Percentiles rank a stretch among this genome's conserved stretches.
These are phyloP conservation scores for Nothopassalora personata DNA, from an alignment of 2,329 filamentous ascomycete species.

Conservation along the genomic window DNA sequence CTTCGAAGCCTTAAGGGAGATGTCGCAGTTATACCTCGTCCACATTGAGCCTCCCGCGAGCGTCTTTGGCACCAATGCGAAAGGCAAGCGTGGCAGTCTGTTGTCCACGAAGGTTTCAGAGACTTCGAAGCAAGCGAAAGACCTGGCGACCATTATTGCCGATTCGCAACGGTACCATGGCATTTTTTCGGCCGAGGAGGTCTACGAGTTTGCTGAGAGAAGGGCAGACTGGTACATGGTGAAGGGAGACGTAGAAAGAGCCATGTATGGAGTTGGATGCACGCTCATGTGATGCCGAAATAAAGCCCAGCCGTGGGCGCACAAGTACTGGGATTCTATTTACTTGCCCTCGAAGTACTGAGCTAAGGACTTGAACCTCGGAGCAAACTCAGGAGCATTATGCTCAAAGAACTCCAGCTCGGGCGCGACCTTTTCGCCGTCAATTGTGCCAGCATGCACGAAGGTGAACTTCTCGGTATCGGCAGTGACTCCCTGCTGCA, in stretches of 20 bases:
- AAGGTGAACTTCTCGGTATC: no score
- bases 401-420: no score
- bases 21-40: slow-evolving; percentile 93
- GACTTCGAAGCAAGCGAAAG: slow-evolving; percentile 74
- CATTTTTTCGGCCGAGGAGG: slow-evolving; percentile 91
- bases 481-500: no score
- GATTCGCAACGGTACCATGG: slow-evolving; percentile 85
- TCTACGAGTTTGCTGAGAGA: slow-evolving; percentile 93
- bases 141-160: slow-evolving; percentile 91
- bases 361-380: no score
- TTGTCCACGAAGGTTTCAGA: slow-evolving; percentile 22
- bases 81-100: slow-evolving; percentile 24
- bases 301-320: no score
- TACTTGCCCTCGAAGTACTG: no score
- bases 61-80: slow-evolving; percentile 21
- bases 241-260: slow-evolving; percentile 80
- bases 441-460: no score
- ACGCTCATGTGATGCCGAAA: slow-evolving; percentile 60
- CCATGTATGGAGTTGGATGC: slow-evolving; percentile 96
- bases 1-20: slow-evolving; percentile 83
- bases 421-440: no score
- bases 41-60: slow-evolving; percentile 39
- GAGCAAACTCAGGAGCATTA: no score
- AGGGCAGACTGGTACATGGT: slow-evolving; percentile 94
- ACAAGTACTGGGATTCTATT: no score